A percentile compares a stretch with the other conserved stretches of the same genome.
Conservation (phyloP, 768 basidiomycete genomes). For the Thelephora ganbajun region DNA sequence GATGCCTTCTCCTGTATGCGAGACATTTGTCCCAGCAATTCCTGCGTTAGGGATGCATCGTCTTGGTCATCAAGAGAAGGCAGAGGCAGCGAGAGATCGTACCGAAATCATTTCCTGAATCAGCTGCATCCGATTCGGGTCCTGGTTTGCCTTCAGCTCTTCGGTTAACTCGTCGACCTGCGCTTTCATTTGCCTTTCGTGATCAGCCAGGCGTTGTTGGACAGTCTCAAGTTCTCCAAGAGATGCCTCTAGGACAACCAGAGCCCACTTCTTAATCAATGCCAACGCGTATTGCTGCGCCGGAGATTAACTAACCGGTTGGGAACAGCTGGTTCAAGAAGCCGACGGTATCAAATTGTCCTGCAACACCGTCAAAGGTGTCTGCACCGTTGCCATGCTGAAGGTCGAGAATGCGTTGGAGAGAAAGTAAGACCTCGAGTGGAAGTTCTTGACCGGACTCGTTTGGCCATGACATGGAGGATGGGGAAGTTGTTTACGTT, state of each 20-base stretch:
- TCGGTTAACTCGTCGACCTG: constrained; percentile 59
- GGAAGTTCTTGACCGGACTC: constrained; percentile 35
- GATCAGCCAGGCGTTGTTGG: constrained; percentile 50
- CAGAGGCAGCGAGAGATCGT: not conserved
- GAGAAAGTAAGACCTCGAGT: constrained; percentile 51
- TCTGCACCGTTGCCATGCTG: constrained; percentile 30
- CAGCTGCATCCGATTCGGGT: constrained; percentile 76
- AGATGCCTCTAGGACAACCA: constrained; percentile 45
- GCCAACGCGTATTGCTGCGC: not conserved
- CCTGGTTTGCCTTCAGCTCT: constrained; percentile 64
- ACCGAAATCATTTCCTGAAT: constrained; percentile 97
- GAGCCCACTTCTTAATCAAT: not conserved
- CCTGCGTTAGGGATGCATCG: constrained; percentile 29
- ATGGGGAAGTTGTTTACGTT: no score
- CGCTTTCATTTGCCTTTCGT: constrained; percentile 51
- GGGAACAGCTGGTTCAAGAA: constrained; percentile 62
- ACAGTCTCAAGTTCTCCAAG: constrained; percentile 60
- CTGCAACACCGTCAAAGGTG: constrained; percentile 42
- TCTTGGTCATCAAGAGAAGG: not conserved
- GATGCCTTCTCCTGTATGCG: constrained; percentile 93
- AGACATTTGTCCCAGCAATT: constrained; percentile 89
- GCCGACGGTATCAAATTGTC: constrained; percentile 40
- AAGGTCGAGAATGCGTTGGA: constrained; percentile 56
- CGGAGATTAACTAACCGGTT: constrained; percentile 37
- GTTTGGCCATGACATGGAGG: no score